These are phyloP conservation scores for Larix sibirica DNA, from an alignment of 83 land plant genomes.

Conservation along the genomic window DNA sequence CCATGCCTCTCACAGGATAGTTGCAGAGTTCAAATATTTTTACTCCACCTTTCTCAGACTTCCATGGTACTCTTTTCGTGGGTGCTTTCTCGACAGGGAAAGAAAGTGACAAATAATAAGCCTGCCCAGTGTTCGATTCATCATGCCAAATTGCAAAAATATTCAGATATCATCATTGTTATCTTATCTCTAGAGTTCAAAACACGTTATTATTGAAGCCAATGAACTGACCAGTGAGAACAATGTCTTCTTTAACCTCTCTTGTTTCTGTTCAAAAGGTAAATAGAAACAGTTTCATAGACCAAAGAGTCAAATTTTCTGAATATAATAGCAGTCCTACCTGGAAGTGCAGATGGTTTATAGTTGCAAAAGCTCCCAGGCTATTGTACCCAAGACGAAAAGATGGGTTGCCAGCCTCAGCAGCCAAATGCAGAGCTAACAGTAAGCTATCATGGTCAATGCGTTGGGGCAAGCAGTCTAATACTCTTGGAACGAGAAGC, in stretches of 20 bases:
- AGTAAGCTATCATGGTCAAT: conserved; percentile 78
- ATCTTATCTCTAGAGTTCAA: too few relatives aligned
- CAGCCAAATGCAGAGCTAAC: conserved; percentile 83
- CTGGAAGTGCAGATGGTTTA: conserved; percentile 99
- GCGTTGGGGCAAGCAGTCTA: conserved; percentile 79
- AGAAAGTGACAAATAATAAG: conserved; percentile 73
- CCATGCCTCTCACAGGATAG: conserved; percentile 91
- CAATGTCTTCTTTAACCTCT: too few relatives aligned
- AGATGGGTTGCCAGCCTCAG: conserved; percentile 76
- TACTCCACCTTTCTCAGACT: conserved; percentile 32
- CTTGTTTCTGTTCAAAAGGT: too few relatives aligned
- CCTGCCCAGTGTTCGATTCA: conserved; percentile 46
- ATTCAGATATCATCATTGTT: too few relatives aligned
- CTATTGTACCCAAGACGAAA: conserved; percentile 96
- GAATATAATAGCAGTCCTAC: conserved; percentile 12
- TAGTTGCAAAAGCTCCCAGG: conserved; percentile 98
- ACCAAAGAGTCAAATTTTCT: too few relatives aligned
- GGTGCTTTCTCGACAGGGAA: conserved; percentile 90
- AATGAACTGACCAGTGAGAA: too few relatives aligned
- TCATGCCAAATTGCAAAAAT: not conserved
- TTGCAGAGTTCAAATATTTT: conserved; percentile 55
- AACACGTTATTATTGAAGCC: too few relatives aligned
- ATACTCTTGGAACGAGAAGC: conserved; percentile 79
- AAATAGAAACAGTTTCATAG: too few relatives aligned
- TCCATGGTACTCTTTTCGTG: conserved; percentile 34